Percentiles rank a stretch among this genome's conserved stretches.
phyloP scores from a whole-genome alignment of 768 basidiomycete species.

The Paxillus rubicundulus region DNA sequence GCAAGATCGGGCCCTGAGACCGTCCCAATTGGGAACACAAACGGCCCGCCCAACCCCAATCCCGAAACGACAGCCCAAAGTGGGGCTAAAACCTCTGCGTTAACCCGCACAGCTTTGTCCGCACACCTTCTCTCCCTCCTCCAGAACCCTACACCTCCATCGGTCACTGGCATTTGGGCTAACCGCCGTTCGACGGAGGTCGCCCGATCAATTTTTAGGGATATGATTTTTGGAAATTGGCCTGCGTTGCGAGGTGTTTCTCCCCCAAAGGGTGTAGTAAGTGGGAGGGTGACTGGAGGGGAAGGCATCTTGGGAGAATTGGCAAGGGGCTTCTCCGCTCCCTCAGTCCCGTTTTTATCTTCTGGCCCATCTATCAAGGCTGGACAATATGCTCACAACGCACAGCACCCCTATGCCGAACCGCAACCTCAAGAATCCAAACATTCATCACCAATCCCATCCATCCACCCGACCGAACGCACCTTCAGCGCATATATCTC shows the following conservation, averaged over 20 bases:
- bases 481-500: constrained; percentile 60
- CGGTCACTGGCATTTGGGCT: constrained; percentile 45
- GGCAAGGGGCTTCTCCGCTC: too few species aligned
- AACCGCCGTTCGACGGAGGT: constrained; percentile 44
- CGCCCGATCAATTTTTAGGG: constrained; percentile 51
- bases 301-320: constrained; percentile 10
- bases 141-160: constrained; percentile 23
- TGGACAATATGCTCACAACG: too few species aligned
- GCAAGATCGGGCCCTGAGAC: background rate
- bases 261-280: constrained; percentile 2
- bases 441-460: constrained; percentile 11
- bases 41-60: background rate
- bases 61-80: background rate
- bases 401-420: too few species aligned
- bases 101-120: constrained; percentile 9
- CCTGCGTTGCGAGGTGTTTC: constrained; percentile 35
- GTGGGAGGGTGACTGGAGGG: constrained; percentile 12
- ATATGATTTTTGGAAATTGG: constrained; percentile 58
- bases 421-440: too few species aligned
- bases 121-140: constrained; percentile 12
- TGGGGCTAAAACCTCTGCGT: background rate
- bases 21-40: background rate
- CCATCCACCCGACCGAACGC: constrained; percentile 48
- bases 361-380: too few species aligned
- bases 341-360: too few species aligned